Evolutionary conservation across 345 rosid genomes (phyloP).

Genomic region (Chamaenerion angustifolium): DNA sequence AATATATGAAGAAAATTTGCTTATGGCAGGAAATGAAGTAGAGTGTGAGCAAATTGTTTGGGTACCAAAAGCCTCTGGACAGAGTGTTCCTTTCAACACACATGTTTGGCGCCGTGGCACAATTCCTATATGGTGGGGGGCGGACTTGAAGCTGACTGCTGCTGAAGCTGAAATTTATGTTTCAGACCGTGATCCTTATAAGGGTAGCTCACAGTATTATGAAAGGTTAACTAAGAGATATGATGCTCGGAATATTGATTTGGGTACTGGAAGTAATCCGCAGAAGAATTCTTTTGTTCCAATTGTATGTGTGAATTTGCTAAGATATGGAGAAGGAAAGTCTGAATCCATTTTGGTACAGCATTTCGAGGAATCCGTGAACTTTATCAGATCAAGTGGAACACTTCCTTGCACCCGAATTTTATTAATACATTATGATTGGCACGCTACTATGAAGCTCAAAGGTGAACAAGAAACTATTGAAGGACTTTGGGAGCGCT

Average conservation of each 20-base stretch:
- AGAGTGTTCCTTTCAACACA: slow-evolving; percentile 69
- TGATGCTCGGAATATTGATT: slow-evolving; percentile 52
- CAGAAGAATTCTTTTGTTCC: slow-evolving; percentile 67
- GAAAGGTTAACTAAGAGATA: slow-evolving; percentile 77
- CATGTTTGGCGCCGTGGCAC: slow-evolving; percentile 96
- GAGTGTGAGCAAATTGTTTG: slow-evolving; percentile 98
- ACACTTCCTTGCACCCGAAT: slow-evolving; percentile 62
- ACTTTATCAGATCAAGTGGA: slow-evolving; percentile 50
- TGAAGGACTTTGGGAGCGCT: slow-evolving; percentile 79
- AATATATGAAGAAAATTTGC: slow-evolving; percentile 5
- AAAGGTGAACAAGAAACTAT: slow-evolving; percentile 88
- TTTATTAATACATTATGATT: slow-evolving; percentile 70
- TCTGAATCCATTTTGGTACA: slow-evolving; percentile 85
- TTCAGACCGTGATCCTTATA: slow-evolving; percentile 74
- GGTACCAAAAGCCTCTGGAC: slow-evolving; percentile 67
- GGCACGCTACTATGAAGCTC: slow-evolving; percentile 75
- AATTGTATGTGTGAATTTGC: slow-evolving; percentile 73
- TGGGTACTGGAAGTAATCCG: slow-evolving; percentile 39
- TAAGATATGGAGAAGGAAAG: slow-evolving; percentile 79
- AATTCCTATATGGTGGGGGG: slow-evolving; percentile 99
- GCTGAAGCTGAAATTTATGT: slow-evolving; percentile 98
- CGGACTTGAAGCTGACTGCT: slow-evolving; percentile 80
- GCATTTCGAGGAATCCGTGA: slow-evolving; percentile 79
- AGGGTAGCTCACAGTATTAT: slow-evolving; percentile 80
- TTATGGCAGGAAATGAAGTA: slow-evolving; percentile 82